A percentile compares a stretch with the other conserved stretches of the same genome.
phyloP scores from a whole-genome alignment of 352 stramenopile genomes.

The Phytophthora vignae region DNA sequence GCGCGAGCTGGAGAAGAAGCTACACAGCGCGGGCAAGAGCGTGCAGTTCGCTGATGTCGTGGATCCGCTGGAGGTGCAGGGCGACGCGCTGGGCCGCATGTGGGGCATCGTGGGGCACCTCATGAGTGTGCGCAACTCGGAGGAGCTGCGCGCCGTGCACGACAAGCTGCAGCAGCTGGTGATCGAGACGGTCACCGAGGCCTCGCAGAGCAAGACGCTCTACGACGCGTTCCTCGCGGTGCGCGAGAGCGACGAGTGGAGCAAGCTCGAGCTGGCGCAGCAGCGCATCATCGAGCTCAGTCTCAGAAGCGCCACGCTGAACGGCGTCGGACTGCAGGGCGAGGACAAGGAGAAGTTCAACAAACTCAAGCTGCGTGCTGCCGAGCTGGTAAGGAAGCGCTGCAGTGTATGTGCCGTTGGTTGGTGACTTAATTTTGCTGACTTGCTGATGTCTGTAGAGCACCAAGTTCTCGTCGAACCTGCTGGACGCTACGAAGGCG shows the following conservation, averaged over 20 bases:
- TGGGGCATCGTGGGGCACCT: constrained; percentile 97
- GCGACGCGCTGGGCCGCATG: constrained; percentile 91
- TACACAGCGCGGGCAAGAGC: constrained; percentile 29
- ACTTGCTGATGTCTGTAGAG: constrained; percentile 49
- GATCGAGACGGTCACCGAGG: constrained; percentile 92
- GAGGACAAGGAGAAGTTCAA: constrained; percentile 95
- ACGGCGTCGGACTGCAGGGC: constrained; percentile 94
- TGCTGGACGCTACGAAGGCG: constrained; percentile 97
- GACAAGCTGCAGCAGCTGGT: constrained; percentile 94
- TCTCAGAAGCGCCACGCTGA: constrained; percentile 90
- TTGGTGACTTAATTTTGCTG: background rate
- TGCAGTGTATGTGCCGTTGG: no score
- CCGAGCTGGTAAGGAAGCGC: constrained; percentile 75
- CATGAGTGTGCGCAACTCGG: constrained; percentile 97
- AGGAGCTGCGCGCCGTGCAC: constrained; percentile 94
- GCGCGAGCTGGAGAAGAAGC: constrained; percentile 49
- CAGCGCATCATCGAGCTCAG: constrained; percentile 92
- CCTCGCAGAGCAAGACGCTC: constrained; percentile 93
- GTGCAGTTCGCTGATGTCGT: constrained; percentile 90
- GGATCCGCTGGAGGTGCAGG: constrained; percentile 93
- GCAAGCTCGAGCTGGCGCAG: constrained; percentile 61
- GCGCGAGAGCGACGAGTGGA: constrained; percentile 69
- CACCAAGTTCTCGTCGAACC: constrained; percentile 97
- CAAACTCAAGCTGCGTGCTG: constrained; percentile 93
- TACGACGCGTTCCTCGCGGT: constrained; percentile 92